Conservation (phyloP, 768 basidiomycete species). For the Termitomyces sp. region DNA sequence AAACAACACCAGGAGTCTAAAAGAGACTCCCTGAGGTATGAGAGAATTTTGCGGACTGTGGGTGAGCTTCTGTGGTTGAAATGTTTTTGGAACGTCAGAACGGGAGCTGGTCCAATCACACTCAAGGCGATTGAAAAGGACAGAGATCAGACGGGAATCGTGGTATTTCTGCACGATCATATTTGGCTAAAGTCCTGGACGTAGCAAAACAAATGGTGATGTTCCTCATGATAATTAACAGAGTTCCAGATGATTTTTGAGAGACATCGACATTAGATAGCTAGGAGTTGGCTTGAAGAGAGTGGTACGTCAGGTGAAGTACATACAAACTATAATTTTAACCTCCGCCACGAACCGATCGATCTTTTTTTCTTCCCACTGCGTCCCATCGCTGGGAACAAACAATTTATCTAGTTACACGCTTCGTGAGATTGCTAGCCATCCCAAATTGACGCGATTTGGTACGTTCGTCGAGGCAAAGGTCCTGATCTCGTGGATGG, state of each 20-base stretch:
- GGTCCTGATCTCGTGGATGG: not conserved
- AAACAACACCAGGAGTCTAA: constrained; percentile 7
- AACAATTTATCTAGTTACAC: not conserved
- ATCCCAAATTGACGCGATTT: constrained; percentile 1
- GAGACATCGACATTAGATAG: not conserved
- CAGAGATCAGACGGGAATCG: constrained; percentile 1
- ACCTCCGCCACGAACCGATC: constrained; percentile 1
- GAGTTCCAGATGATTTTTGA: not conserved
- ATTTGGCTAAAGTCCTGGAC: not conserved
- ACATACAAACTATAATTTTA: not conserved
- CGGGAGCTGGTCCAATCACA: constrained; percentile 15
- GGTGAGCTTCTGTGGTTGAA: constrained; percentile 1
- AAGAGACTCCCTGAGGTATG: constrained; percentile 15
- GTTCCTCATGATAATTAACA: not conserved
- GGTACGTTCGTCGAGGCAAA: not conserved
- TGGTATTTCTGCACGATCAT: constrained; percentile 1
- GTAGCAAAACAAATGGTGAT: not conserved
- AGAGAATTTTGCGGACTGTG: constrained; percentile 16
- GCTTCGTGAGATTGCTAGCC: constrained; percentile 3
- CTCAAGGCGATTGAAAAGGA: constrained; percentile 14
- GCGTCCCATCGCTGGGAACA: constrained; percentile 15
- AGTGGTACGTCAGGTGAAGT: not conserved
- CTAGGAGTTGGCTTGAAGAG: not conserved
- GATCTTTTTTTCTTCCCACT: constrained; percentile 9
- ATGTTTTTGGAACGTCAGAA: constrained; percentile 2